These are phyloP conservation scores for Fusarium dlaminii DNA, from an alignment of 2,329 filamentous ascomycete genomes.

Conservation along the genomic window DNA sequence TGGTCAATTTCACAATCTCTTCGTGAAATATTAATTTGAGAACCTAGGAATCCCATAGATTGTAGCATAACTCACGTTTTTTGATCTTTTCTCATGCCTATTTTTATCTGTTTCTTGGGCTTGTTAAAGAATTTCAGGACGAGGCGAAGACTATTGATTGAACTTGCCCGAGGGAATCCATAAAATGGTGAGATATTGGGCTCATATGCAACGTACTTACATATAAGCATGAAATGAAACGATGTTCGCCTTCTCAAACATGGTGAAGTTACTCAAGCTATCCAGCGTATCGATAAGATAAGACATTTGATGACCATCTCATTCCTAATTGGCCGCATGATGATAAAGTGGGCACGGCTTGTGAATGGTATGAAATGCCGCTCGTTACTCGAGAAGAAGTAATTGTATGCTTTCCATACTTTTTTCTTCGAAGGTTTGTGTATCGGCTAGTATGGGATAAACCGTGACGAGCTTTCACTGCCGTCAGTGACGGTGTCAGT, in stretches of 20 bases:
- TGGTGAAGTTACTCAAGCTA: neutral
- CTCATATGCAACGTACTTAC: neutral
- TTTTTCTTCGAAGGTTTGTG: neutral
- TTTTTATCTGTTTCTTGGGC: neutral
- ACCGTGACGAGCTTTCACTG: neutral
- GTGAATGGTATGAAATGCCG: neutral
- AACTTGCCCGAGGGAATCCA: neutral
- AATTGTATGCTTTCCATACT: neutral
- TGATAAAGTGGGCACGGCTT: neutral
- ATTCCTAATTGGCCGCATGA: neutral
- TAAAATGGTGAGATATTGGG: neutral
- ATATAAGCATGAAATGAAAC: neutral
- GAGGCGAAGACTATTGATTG: neutral
- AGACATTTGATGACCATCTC: neutral
- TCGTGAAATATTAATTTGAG: fast-evolving
- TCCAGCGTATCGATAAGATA: neutral
- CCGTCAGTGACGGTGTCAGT: neutral
- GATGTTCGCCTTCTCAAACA: neutral
- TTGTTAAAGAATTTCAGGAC: neutral
- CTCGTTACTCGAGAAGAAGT: neutral
- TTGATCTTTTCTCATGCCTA: neutral
- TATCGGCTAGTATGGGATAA: too few species aligned
- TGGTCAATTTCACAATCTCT: fast-evolving
- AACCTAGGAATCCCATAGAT: too few species aligned
- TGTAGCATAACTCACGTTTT: neutral